Evolutionary conservation across 371 early-diverging fungal species (phyloP).

Genomic region (Dinochytrium kinnereticum): DNA sequence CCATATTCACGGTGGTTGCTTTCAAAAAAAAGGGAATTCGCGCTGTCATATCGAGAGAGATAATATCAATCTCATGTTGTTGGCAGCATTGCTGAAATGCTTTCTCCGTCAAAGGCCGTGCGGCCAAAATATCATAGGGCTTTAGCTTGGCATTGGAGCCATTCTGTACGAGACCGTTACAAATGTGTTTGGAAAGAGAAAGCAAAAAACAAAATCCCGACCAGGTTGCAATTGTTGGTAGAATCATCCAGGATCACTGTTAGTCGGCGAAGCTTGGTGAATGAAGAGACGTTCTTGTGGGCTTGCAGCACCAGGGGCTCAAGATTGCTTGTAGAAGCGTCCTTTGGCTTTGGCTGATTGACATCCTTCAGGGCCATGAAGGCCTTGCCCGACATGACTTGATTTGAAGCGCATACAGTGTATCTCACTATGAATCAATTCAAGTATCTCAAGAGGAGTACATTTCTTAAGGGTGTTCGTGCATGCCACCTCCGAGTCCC

Average conservation of each 20-base stretch:
- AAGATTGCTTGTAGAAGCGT: neutral
- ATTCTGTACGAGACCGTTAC: too few relatives aligned
- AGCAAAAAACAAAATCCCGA: neutral
- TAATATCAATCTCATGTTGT: slow-evolving; percentile 83
- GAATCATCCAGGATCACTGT: slow-evolving; percentile 6
- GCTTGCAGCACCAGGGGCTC: neutral
- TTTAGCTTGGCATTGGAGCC: slow-evolving; percentile 20
- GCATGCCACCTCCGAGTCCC: neutral
- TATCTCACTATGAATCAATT: neutral
- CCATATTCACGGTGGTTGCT: slow-evolving; percentile 69
- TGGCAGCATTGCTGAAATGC: slow-evolving; percentile 76
- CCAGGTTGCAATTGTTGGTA: neutral
- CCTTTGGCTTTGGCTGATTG: neutral
- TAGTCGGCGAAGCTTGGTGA: neutral
- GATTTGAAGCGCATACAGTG: neutral
- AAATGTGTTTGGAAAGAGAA: too few relatives aligned
- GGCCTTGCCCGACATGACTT: neutral
- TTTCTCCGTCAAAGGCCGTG: slow-evolving; percentile 79
- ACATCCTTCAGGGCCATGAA: neutral
- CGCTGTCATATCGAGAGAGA: slow-evolving; percentile 80
- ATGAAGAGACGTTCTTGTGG: neutral
- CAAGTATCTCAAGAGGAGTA: too few relatives aligned
- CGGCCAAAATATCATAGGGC: slow-evolving; percentile 79
- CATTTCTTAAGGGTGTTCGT: neutral
- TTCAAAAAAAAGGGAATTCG: slow-evolving; percentile 76